Evolutionary conservation across 2,329 filamentous ascomycete species (phyloP).

Genomic region (Xylaria sp.): DNA sequence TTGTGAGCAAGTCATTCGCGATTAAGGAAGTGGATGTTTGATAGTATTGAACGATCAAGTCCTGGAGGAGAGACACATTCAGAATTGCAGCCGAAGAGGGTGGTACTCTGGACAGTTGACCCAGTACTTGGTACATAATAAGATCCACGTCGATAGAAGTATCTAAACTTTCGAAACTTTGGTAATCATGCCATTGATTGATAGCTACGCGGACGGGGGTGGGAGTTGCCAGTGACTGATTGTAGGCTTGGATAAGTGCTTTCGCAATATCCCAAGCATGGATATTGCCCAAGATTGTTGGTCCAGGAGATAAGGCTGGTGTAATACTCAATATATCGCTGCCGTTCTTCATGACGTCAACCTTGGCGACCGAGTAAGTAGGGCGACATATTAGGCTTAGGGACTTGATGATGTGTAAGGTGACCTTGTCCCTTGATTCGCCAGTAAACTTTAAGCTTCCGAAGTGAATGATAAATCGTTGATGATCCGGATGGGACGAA

Average conservation of each 20-base stretch:
- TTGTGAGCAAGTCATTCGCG: neutral
- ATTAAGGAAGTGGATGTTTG: neutral
- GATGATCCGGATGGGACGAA: constrained; percentile 2
- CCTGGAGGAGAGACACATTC: neutral
- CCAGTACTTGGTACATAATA: constrained; percentile 3
- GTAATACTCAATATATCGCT: constrained; percentile 9
- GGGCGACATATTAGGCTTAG: constrained; percentile 5
- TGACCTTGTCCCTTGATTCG: neutral
- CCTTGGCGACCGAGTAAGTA: constrained; percentile 6
- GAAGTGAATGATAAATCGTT: constrained; percentile 17
- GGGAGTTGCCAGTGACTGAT: too few species aligned
- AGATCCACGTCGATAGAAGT: neutral
- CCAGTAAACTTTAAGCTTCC: neutral
- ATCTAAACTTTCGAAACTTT: constrained; percentile 8
- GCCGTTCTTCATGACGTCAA: constrained; percentile 12
- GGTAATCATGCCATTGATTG: too few species aligned
- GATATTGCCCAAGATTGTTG: neutral
- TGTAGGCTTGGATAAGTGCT: neutral
- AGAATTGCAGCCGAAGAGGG: neutral
- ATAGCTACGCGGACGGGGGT: too few species aligned
- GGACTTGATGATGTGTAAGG: neutral
- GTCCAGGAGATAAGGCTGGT: neutral
- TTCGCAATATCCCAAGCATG: constrained; percentile 16
- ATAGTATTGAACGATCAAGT: constrained; percentile 3
- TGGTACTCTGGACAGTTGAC: neutral